Evolutionary conservation across 805 yeast genomes (phyloP).

Genomic region (Yarrowia alimentaria): DNA sequence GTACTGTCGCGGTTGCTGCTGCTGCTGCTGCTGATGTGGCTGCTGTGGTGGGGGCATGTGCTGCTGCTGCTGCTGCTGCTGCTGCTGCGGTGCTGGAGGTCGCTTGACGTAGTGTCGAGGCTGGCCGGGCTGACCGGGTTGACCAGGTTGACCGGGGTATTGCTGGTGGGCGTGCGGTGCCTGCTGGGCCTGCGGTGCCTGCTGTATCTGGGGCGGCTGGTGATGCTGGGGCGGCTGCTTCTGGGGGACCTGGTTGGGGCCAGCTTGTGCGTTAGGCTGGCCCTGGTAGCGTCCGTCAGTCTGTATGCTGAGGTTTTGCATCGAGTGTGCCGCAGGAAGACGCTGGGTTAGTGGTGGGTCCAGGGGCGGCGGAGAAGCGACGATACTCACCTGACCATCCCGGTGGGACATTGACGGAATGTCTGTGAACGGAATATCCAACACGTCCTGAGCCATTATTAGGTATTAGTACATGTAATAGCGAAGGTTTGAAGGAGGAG

Average conservation of each 20-base stretch:
- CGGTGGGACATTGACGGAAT: conserved; percentile 28
- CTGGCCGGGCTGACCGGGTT: conserved; percentile 20
- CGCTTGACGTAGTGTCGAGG: background rate
- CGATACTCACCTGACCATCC: conserved; percentile 24
- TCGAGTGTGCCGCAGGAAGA: conserved; percentile 18
- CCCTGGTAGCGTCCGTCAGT: conserved; percentile 18
- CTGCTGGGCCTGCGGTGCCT: conserved; percentile 13
- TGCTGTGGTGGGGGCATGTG: no score
- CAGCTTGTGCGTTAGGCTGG: conserved; percentile 9
- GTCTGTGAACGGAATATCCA: conserved; percentile 26
- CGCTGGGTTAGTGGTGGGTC: conserved; percentile 25
- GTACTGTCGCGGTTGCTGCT: background rate
- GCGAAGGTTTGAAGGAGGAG: no score
- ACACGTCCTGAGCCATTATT: conserved; percentile 27
- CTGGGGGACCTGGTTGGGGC: background rate
- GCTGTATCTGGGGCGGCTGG: conserved; percentile 5
- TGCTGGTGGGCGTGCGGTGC: conserved; percentile 25
- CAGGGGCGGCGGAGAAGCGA: background rate
- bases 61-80: background rate
- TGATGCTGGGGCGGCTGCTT: conserved; percentile 9
- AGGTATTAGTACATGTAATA: background rate
- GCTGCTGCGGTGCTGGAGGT: no score
- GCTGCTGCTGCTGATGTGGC: background rate
- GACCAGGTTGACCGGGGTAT: conserved; percentile 10
- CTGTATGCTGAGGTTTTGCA: conserved; percentile 20